phyloP scores from a whole-genome alignment of 2,329 filamentous ascomycete genomes.

The Pseudocercospora pini-densiflorae region DNA sequence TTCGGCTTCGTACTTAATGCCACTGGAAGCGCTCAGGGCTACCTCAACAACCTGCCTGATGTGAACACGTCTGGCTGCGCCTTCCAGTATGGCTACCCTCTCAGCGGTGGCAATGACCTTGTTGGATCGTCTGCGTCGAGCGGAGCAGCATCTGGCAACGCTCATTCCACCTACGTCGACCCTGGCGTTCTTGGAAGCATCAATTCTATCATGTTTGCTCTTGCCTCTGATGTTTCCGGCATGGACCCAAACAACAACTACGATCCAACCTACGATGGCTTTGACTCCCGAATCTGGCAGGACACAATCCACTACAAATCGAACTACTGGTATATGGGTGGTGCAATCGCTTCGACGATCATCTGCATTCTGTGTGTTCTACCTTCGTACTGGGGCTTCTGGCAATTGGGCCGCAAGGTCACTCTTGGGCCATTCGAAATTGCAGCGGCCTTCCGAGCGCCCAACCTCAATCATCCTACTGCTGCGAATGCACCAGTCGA shows the following conservation, averaged over 20 bases:
- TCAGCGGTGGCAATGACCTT: conserved; percentile 2
- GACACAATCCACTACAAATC: conserved; percentile 34
- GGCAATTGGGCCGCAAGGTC: conserved; percentile 20
- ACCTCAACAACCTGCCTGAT: conserved; percentile 13
- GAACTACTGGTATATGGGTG: conserved; percentile 35
- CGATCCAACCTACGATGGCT: not conserved
- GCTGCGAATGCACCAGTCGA: conserved; percentile 13
- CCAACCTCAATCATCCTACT: conserved; percentile 13
- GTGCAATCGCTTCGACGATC: conserved; percentile 38
- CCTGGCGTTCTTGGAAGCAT: conserved; percentile 13
- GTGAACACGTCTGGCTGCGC: conserved; percentile 11
- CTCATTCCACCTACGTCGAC: not conserved
- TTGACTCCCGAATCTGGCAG: not conserved
- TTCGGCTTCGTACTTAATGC: conserved; percentile 6
- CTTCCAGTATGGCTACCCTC: conserved; percentile 12
- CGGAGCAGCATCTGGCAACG: not conserved
- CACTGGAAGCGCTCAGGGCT: conserved; percentile 14
- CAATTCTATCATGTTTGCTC: conserved; percentile 27
- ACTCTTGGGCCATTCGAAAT: conserved; percentile 43
- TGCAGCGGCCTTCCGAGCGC: conserved; percentile 41
- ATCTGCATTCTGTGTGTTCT: conserved; percentile 39
- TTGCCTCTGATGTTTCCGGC: conserved; percentile 3
- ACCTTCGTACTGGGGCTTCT: conserved; percentile 43
- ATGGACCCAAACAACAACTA: not conserved
- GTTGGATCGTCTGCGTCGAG: not conserved